Percentiles rank a stretch among this genome's conserved stretches.
These are phyloP conservation scores for Dactylellina haptotyla DNA, from an alignment of 2,329 filamentous ascomycete genomes.

Conservation along the genomic window DNA sequence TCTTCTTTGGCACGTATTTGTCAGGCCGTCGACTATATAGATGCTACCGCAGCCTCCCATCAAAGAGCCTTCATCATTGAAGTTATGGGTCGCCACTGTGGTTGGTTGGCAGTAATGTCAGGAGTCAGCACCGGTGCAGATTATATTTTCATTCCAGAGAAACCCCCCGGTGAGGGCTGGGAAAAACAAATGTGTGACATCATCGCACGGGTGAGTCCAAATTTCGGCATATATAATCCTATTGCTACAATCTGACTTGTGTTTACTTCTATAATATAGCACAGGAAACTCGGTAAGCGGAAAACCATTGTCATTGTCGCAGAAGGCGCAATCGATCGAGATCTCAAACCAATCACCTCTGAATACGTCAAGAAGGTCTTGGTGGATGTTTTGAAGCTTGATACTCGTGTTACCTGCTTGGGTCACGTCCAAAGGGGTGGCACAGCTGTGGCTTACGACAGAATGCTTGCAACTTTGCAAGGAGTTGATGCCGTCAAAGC, in stretches of 20 bases:
- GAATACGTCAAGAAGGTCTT: slow-evolving; percentile 86
- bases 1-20: slow-evolving; percentile 92
- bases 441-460: slow-evolving; percentile 89
- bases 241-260: not conserved
- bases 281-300: slow-evolving; percentile 87
- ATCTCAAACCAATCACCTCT: slow-evolving; percentile 84
- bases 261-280: slow-evolving; percentile 65
- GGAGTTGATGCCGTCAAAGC: slow-evolving; percentile 94
- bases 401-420: slow-evolving; percentile 92
- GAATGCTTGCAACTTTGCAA: slow-evolving; percentile 90
- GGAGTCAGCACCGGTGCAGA: slow-evolving; percentile 95
- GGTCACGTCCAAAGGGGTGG: slow-evolving; percentile 98
- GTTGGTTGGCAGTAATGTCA: slow-evolving; percentile 96
- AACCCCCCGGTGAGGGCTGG: slow-evolving; percentile 88
- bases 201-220: slow-evolving; percentile 71
- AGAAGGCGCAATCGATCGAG: slow-evolving; percentile 86
- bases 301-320: slow-evolving; percentile 98
- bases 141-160: slow-evolving; percentile 96
- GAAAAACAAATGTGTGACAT: slow-evolving; percentile 84
- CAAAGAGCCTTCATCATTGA: slow-evolving; percentile 97
- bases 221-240: slow-evolving; percentile 37
- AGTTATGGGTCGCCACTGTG: slow-evolving; percentile 98
- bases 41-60: slow-evolving; percentile 92
- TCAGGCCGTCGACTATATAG: slow-evolving; percentile 95
- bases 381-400: slow-evolving; percentile 79